Conservation (phyloP, 108 stramenopile species). For the Pseudonitzschia pungens region DNA sequence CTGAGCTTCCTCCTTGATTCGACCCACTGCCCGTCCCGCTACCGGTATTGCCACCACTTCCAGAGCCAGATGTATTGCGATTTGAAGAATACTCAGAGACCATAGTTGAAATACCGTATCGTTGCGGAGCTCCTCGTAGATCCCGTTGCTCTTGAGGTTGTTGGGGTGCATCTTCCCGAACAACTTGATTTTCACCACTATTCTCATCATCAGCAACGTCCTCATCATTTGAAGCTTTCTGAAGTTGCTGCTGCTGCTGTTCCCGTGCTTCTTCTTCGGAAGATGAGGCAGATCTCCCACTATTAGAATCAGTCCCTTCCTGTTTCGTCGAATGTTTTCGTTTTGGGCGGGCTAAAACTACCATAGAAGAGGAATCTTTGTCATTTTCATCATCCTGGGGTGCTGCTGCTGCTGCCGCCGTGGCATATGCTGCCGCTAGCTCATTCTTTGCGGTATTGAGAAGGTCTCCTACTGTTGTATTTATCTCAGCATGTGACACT, state of each 20-base stretch:
- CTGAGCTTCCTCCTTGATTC: conserved; percentile 40
- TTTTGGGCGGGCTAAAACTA: conserved; percentile 59
- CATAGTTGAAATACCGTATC: conserved; percentile 15
- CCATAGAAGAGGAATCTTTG: conserved; percentile 63
- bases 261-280: conserved; percentile 14
- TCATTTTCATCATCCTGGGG: conserved; percentile 29
- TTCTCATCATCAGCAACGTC: conserved; percentile 11
- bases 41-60: conserved; percentile 38
- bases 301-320: background rate
- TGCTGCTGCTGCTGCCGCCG: background rate
- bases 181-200: conserved; percentile 5
- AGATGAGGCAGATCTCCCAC: conserved; percentile 23
- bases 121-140: conserved; percentile 1
- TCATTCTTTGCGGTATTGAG: conserved; percentile 7
- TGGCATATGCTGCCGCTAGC: conserved; percentile 7
- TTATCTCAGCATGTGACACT: background rate
- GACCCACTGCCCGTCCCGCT: conserved; percentile 46
- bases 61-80: conserved; percentile 35
- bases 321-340: conserved; percentile 42
- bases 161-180: conserved; percentile 9
- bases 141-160: conserved; percentile 8
- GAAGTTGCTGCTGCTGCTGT: conserved; percentile 16
- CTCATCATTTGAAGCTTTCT: background rate
- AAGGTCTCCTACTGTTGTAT: background rate
- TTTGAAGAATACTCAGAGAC: conserved; percentile 36